These are phyloP conservation scores for Nicotiana paniculata DNA, from an alignment of 257 asterid genomes.

Conservation along the genomic window DNA sequence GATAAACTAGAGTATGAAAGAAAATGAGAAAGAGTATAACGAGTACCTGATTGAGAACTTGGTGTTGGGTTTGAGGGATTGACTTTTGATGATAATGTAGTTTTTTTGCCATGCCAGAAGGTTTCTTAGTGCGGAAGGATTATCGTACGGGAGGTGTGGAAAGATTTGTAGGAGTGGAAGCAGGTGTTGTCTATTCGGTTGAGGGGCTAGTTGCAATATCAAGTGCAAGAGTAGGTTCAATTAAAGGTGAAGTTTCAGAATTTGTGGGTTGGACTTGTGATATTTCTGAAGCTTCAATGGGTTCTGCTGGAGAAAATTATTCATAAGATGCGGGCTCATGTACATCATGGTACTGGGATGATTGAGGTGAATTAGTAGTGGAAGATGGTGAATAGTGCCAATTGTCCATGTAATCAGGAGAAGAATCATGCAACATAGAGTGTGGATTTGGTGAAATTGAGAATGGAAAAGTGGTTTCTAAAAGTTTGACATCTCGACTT, in stretches of 20 bases:
- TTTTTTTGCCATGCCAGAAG: not conserved
- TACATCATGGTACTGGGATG: not conserved
- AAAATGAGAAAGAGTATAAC: constrained; percentile 4
- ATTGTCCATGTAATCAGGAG: not conserved
- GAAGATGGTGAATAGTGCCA: not conserved
- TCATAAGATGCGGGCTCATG: not conserved
- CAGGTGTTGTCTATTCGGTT: not conserved
- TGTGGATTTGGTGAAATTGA: not conserved
- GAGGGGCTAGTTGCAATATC: not conserved
- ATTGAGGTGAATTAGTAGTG: not conserved
- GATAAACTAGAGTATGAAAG: constrained; percentile 7
- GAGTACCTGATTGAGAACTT: not conserved
- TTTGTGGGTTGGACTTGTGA: not conserved
- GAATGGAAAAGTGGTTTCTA: not conserved
- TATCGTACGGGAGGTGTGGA: not conserved
- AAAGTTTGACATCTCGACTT: not conserved
- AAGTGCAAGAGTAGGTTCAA: not conserved
- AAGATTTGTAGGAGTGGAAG: not conserved
- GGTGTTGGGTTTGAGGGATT: not conserved
- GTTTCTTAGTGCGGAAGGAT: not conserved
- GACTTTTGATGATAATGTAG: not conserved
- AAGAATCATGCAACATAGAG: not conserved
- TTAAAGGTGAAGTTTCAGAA: not conserved
- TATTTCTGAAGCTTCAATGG: not conserved
- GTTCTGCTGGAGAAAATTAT: not conserved